Evolutionary conservation across 2,329 filamentous ascomycete species (phyloP).

Genomic region (Lecanoromycetidae sp.): DNA sequence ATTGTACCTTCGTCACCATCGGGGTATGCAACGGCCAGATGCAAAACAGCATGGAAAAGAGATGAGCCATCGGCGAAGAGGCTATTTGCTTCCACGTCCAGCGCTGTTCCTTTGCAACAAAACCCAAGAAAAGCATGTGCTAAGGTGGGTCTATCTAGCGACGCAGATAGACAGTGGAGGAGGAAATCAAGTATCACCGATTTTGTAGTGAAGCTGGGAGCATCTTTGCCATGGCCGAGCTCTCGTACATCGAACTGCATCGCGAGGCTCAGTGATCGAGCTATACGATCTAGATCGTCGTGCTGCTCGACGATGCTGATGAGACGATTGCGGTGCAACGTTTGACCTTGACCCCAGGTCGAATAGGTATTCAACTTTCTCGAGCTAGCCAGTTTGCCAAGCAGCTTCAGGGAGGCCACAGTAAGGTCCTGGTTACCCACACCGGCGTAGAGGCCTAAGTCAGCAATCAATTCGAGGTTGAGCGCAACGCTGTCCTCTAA

Average conservation of each 20-base stretch:
- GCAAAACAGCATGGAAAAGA: constrained; percentile 70
- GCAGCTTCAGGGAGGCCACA: constrained; percentile 63
- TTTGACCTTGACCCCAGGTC: constrained; percentile 47
- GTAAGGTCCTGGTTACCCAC: constrained; percentile 71
- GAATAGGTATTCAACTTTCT: constrained; percentile 64
- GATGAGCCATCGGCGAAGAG: constrained; percentile 61
- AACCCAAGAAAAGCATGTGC: constrained; percentile 88
- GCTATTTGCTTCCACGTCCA: constrained; percentile 57
- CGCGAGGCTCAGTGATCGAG: constrained; percentile 57
- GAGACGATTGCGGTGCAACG: constrained; percentile 64
- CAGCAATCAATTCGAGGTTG: constrained; percentile 64
- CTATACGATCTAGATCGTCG: constrained; percentile 67
- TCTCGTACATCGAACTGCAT: constrained; percentile 57
- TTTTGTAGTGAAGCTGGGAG: constrained; percentile 69
- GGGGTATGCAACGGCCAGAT: constrained; percentile 58
- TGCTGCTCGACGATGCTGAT: constrained; percentile 79
- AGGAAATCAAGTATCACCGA: constrained; percentile 76
- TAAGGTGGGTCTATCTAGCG: constrained; percentile 67
- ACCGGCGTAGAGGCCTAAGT: constrained; percentile 76
- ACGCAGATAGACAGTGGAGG: constrained; percentile 62
- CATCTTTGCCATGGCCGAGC: constrained; percentile 54
- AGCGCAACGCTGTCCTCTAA: constrained; percentile 87
- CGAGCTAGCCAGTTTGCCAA: constrained; percentile 79
- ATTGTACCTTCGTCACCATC: constrained; percentile 49
- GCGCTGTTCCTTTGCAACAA: constrained; percentile 55